Evolutionary conservation across 192 early-diverging fungal genomes (phyloP), one percentile per base, ranked within the genome.

Genomic region (Coemansia sp.): DNA sequence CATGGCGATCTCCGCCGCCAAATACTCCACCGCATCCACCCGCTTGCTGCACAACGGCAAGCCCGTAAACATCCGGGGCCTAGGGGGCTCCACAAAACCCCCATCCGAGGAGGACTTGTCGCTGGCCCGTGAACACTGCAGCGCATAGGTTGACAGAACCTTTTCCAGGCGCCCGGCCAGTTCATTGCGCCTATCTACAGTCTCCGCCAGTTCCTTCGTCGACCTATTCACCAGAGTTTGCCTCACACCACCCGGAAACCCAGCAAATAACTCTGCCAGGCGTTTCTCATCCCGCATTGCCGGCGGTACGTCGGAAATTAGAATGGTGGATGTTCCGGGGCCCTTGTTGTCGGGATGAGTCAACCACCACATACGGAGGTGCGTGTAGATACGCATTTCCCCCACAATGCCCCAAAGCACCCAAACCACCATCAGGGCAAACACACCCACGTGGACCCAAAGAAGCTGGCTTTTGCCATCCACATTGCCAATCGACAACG

Each of bases 401-500:
- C 69, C 62, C 36, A 80, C 78, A 4, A 85, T 80, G 54, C 16
- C 17, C 57, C 67, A 45, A 33, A 72, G n/a, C 19, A 69, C 67
- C 64, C 50, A 59, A 9, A 28, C 26, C 0, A 68, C 47, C 3
- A 50, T 51, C 17, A 64, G 26, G 4, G 51, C 51, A 31, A 64
- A 60, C 10, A 86, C 44, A 2, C 77, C 57, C 8, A 88, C 57
- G 50, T 89, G 89, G 7, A 80, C 81, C 88, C 88, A 91, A 6
- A 86, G 75, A 17, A 78, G 70, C 30, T 62, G 39, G 18, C 45
- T 57, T 23, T 64, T 37, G 2, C 46, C 32, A 16, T 59, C 51
- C 11, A 95, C 72, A 39, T 95, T 95, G 39, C 80, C 84, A 18
- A 90, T 82, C 1, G 85, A 83, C 47, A 87, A 51, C 19, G 57